Evolutionary conservation across 148 eudicot species (phyloP).

Genomic region (Amaranthus hypochondriacus): DNA sequence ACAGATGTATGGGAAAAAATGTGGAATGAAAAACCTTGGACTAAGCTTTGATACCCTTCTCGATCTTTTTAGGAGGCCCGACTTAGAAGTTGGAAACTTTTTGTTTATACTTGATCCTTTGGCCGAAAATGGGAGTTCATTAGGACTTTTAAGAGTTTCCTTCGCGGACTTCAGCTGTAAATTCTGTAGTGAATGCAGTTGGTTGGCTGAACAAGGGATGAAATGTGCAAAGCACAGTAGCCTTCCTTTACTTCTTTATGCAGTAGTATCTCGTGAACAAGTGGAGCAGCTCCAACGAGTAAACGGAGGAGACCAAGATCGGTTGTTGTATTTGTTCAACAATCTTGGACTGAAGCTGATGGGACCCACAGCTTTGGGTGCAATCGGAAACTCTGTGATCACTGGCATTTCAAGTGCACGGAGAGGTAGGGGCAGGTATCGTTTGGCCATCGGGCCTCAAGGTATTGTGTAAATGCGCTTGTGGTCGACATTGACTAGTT

Average conservation of each 20-base stretch:
- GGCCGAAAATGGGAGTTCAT: conserved; percentile 41
- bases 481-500: background rate
- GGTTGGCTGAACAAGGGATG: conserved; percentile 27
- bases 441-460: conserved; percentile 21
- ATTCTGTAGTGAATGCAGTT: conserved; percentile 25
- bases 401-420: conserved; percentile 43
- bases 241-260: conserved; percentile 54
- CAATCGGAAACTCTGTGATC: conserved; percentile 40
- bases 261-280: conserved; percentile 59
- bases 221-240: conserved; percentile 27
- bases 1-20: conserved; percentile 39
- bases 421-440: conserved; percentile 55
- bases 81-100: conserved; percentile 59
- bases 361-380: conserved; percentile 53
- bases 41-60: conserved; percentile 40
- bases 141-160: conserved; percentile 57
- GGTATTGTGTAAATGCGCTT: conserved; percentile 7
- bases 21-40: conserved; percentile 36
- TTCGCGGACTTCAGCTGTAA: conserved; percentile 32
- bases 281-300: conserved; percentile 55
- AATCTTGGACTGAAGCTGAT: conserved; percentile 64
- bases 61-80: conserved; percentile 65
- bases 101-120: conserved; percentile 56
- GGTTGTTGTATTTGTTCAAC: conserved; percentile 44
- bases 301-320: conserved; percentile 45